Conservation (phyloP, 176 grass and related monocot species). For the Elaeis guineensis region DNA sequence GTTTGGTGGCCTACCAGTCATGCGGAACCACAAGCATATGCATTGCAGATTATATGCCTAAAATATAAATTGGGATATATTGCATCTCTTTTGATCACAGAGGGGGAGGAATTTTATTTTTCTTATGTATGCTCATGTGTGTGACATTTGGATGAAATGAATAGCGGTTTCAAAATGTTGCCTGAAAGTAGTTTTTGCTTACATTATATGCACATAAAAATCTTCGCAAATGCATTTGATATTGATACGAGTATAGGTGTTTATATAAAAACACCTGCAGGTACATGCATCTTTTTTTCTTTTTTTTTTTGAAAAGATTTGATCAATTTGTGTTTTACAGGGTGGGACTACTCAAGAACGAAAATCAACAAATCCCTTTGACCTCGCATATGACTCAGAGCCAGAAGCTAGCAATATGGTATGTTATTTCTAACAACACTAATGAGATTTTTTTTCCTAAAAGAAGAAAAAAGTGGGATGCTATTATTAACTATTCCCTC, state of each 20-base stretch:
- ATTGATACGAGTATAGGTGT: neutral
- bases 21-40: too few species aligned
- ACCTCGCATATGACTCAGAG: conserved; percentile 46
- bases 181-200: neutral
- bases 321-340: conserved; percentile 26
- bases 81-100: too few species aligned
- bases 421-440: conserved; percentile 4
- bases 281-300: neutral
- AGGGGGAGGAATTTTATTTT: too few species aligned
- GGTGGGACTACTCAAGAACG: conserved; percentile 24
- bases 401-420: conserved; percentile 41
- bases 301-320: neutral
- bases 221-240: neutral
- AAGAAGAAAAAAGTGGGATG: too few species aligned
- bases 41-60: too few species aligned
- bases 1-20: too few species aligned
- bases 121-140: too few species aligned
- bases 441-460: too few species aligned
- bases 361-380: conserved; percentile 63
- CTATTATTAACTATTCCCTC: too few species aligned
- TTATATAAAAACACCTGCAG: neutral
- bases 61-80: too few species aligned
- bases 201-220: neutral
- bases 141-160: too few species aligned
- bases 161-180: too few species aligned